Evolutionary conservation across 2,329 filamentous ascomycete species (phyloP).

Genomic region (Cadophora gregata): DNA sequence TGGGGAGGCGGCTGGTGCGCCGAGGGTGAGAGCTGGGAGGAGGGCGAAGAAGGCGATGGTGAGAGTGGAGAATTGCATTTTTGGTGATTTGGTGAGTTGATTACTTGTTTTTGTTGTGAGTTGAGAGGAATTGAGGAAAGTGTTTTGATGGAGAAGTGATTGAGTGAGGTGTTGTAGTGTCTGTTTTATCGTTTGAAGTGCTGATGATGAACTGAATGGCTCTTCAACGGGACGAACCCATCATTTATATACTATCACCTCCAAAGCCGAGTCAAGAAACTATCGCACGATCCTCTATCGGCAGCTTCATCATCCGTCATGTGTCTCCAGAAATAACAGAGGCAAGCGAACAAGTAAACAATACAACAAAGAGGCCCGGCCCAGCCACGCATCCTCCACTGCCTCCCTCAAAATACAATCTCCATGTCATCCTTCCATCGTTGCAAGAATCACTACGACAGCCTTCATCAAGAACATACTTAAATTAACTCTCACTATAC

Average conservation of each 20-base stretch:
- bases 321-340: conserved; percentile 1
- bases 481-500: neutral
- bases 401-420: conserved; percentile 1
- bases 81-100: neutral
- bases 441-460: neutral
- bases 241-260: conserved; percentile 8
- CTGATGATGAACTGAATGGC: conserved; percentile 1
- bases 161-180: neutral
- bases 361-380: neutral
- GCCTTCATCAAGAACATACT: neutral
- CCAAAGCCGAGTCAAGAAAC: neutral
- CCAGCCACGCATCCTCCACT: neutral
- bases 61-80: conserved; percentile 16
- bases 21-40: conserved; percentile 10
- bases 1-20: conserved; percentile 2
- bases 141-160: neutral
- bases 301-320: neutral
- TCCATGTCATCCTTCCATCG: neutral
- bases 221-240: neutral
- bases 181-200: conserved; percentile 1
- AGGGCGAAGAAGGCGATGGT: conserved; percentile 13
- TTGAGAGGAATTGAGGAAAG: neutral
- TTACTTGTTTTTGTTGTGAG: neutral
- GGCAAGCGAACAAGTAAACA: neutral
- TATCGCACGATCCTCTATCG: neutral